Percentiles rank a stretch among this genome's conserved stretches.
phyloP scores from a whole-genome alignment of 352 stramenopile species.

The Globisporangium emineosum region DNA sequence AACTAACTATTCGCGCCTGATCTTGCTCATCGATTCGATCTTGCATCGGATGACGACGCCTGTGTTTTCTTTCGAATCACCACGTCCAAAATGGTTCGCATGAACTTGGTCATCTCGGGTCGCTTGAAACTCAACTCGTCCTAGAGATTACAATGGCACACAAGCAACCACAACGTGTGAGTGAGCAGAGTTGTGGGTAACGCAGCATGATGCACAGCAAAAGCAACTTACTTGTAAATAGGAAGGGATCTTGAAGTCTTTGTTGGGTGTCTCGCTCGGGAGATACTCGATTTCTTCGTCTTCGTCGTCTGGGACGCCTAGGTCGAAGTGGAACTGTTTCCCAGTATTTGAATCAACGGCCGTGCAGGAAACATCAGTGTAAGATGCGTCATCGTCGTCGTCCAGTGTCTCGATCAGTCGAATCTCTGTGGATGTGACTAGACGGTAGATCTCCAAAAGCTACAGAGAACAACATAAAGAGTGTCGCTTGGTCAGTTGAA shows the following conservation, averaged over 20 bases:
- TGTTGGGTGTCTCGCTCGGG: conserved; percentile 52
- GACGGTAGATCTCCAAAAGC: conserved; percentile 74
- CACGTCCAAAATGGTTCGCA: conserved; percentile 75
- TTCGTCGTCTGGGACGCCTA: conserved; percentile 59
- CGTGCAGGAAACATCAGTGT: conserved; percentile 66
- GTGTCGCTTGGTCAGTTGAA: neutral
- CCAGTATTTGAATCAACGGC: conserved; percentile 62
- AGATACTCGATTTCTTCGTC: conserved; percentile 82
- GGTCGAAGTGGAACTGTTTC: conserved; percentile 72
- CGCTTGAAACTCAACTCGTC: conserved; percentile 82
- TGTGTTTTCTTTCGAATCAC: conserved; percentile 74
- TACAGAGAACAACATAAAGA: conserved; percentile 23
- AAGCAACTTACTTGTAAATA: conserved; percentile 62
- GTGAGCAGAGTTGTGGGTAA: neutral
- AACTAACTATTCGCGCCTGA: conserved; percentile 14
- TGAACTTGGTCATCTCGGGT: conserved; percentile 81
- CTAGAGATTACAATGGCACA: conserved; percentile 17
- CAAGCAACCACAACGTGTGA: neutral
- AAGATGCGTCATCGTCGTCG: conserved; percentile 47
- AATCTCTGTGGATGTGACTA: conserved; percentile 78
- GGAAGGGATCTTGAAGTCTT: conserved; percentile 52
- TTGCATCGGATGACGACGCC: conserved; percentile 16
- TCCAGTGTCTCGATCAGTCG: conserved; percentile 59
- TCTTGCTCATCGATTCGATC: conserved; percentile 10
- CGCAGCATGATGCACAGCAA: neutral